Evolutionary conservation across 257 asterid species (phyloP), one percentile per base, ranked within the genome.

Genomic region (Catharanthus roseus): DNA sequence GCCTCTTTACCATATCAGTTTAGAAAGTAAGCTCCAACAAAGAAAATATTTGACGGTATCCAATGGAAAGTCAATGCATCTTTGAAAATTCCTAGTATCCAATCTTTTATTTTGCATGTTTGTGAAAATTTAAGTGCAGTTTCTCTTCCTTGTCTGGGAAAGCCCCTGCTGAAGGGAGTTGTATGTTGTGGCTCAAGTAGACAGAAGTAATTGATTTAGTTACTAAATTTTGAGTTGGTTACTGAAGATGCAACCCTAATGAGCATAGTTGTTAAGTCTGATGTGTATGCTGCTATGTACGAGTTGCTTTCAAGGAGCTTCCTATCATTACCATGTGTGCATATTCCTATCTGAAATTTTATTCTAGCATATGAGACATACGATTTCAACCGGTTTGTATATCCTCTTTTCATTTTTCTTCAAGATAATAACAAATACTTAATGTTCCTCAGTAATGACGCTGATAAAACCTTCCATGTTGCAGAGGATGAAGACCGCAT

Each of bases 401-500:
- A n/a, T 74, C 41, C 57, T 65, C 28, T 15, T 10, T 1, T 10
- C 63, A 4, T 11, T 1, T 64, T 39, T 31, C 5, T 64, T 57
- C 38, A 23, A 73, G 62, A 66, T 61, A 33, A 16, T 10, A 34
- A 10, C 67, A 61, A n/a, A n/a, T 61, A 16, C 24, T 0, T 60
- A 60, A 58, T 28, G n/a, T 5, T 19, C 65, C 42, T 31, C 42
- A 1, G 1, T 42, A 45, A 69, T 19, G 53, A 57, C 55, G 53
- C 82, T 82, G 41, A 78, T 71, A 57, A 71, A 71, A 64, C 31
- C 34, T 62, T 49, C 18, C 56, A 64, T 74, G 54, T 77, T 78
- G 50, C 90, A 90, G 97, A 86, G 60, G 97, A 93, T 79, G 98
- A 93, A 84, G 97, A 93, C 75, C 87, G 81, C 16, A 76, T 87